phyloP scores from a whole-genome alignment of 768 basidiomycete genomes.

The Lactarius sp. region DNA sequence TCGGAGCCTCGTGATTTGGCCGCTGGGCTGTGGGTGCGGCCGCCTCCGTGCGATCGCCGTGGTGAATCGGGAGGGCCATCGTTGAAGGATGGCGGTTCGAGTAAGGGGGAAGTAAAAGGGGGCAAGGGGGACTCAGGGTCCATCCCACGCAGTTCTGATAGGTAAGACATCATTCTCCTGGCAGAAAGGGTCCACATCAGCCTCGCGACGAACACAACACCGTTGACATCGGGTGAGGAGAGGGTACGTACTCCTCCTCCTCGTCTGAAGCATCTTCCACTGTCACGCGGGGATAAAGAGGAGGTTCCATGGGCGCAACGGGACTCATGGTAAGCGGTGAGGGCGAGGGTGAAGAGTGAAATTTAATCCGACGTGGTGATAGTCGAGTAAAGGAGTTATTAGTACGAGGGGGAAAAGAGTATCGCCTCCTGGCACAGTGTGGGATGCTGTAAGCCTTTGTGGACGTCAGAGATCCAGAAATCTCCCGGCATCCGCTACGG shows the following conservation, averaged over 20 bases:
- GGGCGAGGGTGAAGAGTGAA: not conserved
- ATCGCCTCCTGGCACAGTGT: slow-evolving; percentile 6
- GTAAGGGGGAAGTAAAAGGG: slow-evolving; percentile 2
- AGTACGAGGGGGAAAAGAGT: not conserved
- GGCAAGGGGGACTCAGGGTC: slow-evolving; percentile 4
- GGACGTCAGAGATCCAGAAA: slow-evolving; percentile 9
- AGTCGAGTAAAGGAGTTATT: not conserved
- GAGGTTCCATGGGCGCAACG: slow-evolving; percentile 5
- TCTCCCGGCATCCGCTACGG: not conserved
- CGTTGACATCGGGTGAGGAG: not conserved
- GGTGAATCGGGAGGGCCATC: not conserved
- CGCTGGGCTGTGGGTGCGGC: slow-evolving; percentile 17
- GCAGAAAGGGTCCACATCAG: not conserved
- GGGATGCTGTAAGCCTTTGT: not conserved
- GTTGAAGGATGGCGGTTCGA: not conserved
- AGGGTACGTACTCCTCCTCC: slow-evolving; percentile 11
- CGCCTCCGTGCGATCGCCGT: not conserved
- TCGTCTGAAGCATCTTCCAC: slow-evolving; percentile 24
- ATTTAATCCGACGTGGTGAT: too few relatives aligned
- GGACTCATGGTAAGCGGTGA: slow-evolving; percentile 10
- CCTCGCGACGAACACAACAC: not conserved
- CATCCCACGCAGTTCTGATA: slow-evolving; percentile 7
- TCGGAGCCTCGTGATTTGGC: slow-evolving; percentile 13
- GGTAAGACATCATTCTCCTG: slow-evolving; percentile 15
- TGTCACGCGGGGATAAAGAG: slow-evolving; percentile 17